Evolutionary conservation across 805 yeast species (phyloP).

Genomic region (Metschnikowia hibisci): DNA sequence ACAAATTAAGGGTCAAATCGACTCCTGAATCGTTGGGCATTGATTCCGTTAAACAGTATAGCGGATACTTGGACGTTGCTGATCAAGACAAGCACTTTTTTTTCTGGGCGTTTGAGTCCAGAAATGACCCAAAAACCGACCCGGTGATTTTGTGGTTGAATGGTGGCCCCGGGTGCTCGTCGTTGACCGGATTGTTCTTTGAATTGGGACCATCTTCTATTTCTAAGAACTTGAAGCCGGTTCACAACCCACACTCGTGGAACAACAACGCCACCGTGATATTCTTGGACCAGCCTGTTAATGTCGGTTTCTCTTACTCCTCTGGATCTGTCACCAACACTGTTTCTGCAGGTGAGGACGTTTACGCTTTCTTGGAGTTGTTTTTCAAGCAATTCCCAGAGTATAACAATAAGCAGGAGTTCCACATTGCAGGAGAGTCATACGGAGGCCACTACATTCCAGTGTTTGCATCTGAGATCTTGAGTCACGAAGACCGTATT

Average conservation of each 20-base stretch:
- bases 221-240: conserved; percentile 62
- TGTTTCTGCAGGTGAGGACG: conserved; percentile 82
- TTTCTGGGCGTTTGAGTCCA: conserved; percentile 90
- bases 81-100: conserved; percentile 87
- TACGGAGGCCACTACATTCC: conserved; percentile 96
- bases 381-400: conserved; percentile 84
- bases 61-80: conserved; percentile 81
- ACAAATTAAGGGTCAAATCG: conserved; percentile 19
- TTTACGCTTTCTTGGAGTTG: conserved; percentile 74
- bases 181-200: conserved; percentile 83
- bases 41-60: conserved; percentile 76
- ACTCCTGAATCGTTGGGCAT: conserved; percentile 51
- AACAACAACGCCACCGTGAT: conserved; percentile 85
- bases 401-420: conserved; percentile 42
- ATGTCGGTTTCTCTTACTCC: conserved; percentile 87
- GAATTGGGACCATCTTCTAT: conserved; percentile 89
- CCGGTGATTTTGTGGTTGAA: conserved; percentile 90
- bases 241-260: conserved; percentile 83
- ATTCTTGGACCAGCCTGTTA: conserved; percentile 90
- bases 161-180: conserved; percentile 97
- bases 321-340: conserved; percentile 61
- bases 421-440: conserved; percentile 92
- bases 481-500: conserved; percentile 46
- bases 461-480: conserved; percentile 75
- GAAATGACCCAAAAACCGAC: conserved; percentile 64